Evolutionary conservation across 2,329 filamentous ascomycete genomes (phyloP), one percentile per base, ranked within the genome.

Genomic region (Pseudopithomyces chartarum): DNA sequence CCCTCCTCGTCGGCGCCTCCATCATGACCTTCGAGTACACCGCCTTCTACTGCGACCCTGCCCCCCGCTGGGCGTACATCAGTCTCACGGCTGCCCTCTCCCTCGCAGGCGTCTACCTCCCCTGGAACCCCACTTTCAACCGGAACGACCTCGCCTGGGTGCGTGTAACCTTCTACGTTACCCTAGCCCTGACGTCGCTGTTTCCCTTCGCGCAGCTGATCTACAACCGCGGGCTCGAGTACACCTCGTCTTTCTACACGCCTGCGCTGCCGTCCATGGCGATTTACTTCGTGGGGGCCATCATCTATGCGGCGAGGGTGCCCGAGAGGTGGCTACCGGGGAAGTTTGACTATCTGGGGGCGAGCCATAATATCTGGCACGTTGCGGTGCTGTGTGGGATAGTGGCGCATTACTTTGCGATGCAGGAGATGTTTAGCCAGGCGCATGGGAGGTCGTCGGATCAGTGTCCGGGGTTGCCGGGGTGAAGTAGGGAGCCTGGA

Each of bases 11-110:
- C 51, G 92, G 95, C 2, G 92, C 95, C 10, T 96, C 91, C 55
- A 99, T 99, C 79, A 92, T 98, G 85, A 97, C 95, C 2, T 97
- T 92, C 34, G 95, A 99, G 75, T 99, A 98, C 80, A 97, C 95
- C 0, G 95, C 94, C 22, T 99, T 99, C 77, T 99, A 99, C 81
- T 97, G 95, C 80, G 95, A 99, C 70, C 93, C 95, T 2, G 69
- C 90, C 45, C 93, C 90, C 65, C 89, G 93, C 54, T 95, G 90
- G 85, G 82, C 85, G 12, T 99, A 98, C 78, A 95, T 99, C 81
- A 77, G 84, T 40, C 81, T 90, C 48, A 98, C 95, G 2, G 89
- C 90, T 55, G 74, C 88, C 13, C 85, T 99, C 23, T 95, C 95
- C 46, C 79, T 96, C 55, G 90, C 88, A 38, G 95, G 95, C 55